Percentiles rank a stretch among this genome's conserved stretches.
phyloP scores from a whole-genome alignment of 495 filamentous ascomycete species.

The Filosporella fistucella region DNA sequence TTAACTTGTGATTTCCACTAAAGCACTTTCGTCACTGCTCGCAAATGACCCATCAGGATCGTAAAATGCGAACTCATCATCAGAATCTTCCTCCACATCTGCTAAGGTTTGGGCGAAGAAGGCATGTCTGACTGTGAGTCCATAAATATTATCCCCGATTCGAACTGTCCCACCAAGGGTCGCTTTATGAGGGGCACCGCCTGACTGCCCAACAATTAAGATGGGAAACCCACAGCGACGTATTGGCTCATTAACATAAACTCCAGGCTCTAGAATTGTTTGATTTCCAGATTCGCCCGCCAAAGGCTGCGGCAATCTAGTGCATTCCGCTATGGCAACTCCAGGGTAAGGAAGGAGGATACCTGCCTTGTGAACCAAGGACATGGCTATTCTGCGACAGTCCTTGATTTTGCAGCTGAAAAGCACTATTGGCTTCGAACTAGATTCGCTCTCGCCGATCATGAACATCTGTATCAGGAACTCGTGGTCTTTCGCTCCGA shows the following conservation, averaged over 20 bases:
- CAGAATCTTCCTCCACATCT: too few species aligned
- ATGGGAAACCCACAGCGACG: not conserved
- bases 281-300: not conserved
- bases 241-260: not conserved
- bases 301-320: not conserved
- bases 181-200: not conserved
- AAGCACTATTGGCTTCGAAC: conserved; percentile 4
- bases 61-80: too few species aligned
- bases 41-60: too few species aligned
- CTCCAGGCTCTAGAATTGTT: not conserved
- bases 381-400: conserved; percentile 9
- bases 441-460: conserved; percentile 4
- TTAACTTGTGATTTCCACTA: too few species aligned
- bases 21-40: too few species aligned
- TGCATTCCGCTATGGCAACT: conserved; percentile 11
- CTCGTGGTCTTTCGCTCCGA: conserved; percentile 3
- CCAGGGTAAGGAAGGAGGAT: conserved; percentile 6
- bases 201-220: not conserved
- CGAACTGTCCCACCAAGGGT: conserved; percentile 8
- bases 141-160: conserved; percentile 1
- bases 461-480: conserved; percentile 16
- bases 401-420: conserved; percentile 14
- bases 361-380: conserved; percentile 1
- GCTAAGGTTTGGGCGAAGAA: too few species aligned
- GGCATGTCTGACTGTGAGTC: not conserved